Base-by-base conservation (phyloP, 73 alveolate species). In the Paramecium sonneborni region DNA sequence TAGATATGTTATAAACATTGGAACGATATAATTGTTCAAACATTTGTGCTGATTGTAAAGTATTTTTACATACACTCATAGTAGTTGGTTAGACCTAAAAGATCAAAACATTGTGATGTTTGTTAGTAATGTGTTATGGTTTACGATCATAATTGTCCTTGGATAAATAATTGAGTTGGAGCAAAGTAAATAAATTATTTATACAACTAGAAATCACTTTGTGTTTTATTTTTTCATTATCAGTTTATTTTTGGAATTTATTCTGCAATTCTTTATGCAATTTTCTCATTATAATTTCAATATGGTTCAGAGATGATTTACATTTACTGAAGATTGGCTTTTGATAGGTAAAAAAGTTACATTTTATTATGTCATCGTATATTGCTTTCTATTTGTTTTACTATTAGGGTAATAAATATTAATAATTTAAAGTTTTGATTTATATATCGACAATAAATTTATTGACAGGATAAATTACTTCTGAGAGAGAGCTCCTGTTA, bases 71-170 rank as follows among this genome's bases (percentile, higher is more conserved):
- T 5, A 21, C 38, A 70, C 26, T 38, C 2, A 62, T 39, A 11
- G 41, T 57, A 88, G 94, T 69, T 88, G 56, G 87, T 95, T 24
- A 52, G 94, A 46, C 93, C 97, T 24, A 93, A 92, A 23, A 76
- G 97, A 79, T 93, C 96, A 1, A 93, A 95, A 46, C 97, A 95
- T 89, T 95, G 97, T 76, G 92, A 92, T 52, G 92, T 93, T 26
- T 95, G 97, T 92, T 76, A 90, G 23, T 67, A 74, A 39, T 95
- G 97, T 84, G 96, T 95, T 56, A 93, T 87, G 92, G 92, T 95
- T 2, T 95, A 67, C 57, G 97, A 95, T 76, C 95, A 95, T 92
- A 94, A 95, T 68, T 95, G 97, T 41, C 95, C 95, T 24, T 94
- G 97, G 92, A 88, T 95, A 15, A 93, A 91, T 67, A 95, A 93